Base-by-base conservation (phyloP, 306 rosid genomes). In the Pyrus betulifolia region DNA sequence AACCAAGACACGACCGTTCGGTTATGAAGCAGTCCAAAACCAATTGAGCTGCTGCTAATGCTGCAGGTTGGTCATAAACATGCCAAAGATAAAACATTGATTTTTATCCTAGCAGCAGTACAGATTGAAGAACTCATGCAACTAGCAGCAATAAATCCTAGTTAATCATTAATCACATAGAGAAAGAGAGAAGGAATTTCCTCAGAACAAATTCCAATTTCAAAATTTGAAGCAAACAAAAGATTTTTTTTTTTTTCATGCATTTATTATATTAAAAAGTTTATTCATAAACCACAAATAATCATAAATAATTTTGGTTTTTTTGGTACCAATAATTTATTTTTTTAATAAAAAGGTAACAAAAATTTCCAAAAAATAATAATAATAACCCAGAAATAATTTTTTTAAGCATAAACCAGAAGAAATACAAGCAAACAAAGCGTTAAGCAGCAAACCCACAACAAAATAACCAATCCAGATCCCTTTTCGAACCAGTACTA, bases 381-480 rank as follows among this genome's bases (percentile, higher is more conserved):
- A 52, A 28, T 33, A 52, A 28, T 33, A 76, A 75, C 6, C 17
- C 63, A 28, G 17, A 4, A 45, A 51, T 31, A 46, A 28, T 30
- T 42, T 31, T 35, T 71, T 22, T 30, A 2, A 75, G 4, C 61
- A 33, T 30, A 55, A 54, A 65, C 58, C 54, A 67, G 22, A 67
- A 23, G 42, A 25, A 38, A 67, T 6, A 73, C 59, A 52, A 69
- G 63, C 17, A 82, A 69, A 68, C 66, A 33, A 38, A 74, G 77
- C 69, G 75, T 35, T n/a, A 44, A 38, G 66, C 60, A 22, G 70
- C 15, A 85, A 74, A 82, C 23, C 42, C 71, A 70, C 68, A 45
- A 80, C 31, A 46, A 76, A 79, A 62, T 31, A 81, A 14, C 78
- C 79, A 83, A 76, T 72, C 66, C 91, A 89, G 89, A 88, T 89